Base-by-base conservation (phyloP, 805 yeast genomes). In the Candida multigemmis region DNA sequence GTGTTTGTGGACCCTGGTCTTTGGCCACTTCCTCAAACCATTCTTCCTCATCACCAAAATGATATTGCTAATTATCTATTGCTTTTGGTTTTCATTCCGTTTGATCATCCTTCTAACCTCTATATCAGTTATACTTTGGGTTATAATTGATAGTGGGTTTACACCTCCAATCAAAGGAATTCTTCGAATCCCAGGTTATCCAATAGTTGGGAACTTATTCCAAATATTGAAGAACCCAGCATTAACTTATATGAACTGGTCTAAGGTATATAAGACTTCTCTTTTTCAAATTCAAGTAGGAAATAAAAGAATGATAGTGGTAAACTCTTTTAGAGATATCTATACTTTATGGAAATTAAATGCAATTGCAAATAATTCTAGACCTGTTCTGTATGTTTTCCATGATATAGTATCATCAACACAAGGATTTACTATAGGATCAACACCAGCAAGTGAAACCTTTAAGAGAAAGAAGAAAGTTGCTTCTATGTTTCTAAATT, bases 221-320 rank as follows among this genome's bases (percentile, higher is more conserved):
- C 69, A 64, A 26, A 55, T 69, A 1, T 39, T 55, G 17, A 20
- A 46, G 14, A 64, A 71, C 25, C 82, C 84, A 0, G 67, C 82
- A 7, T 27, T 57, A 11, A 50, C 49, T 6, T 76, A 68, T 40
- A 33, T 48, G 26, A 33, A 48, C 10, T 70, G 83, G 73, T 28
- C 65, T 1, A 24, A 45, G n/a, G 31, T 33, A 9, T 61, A 65
- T 34, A 63, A 69, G 0, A 18, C 24, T 4, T 48, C 57, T 5
- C 67, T 78, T 1, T 79, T 67, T 42, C 89, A 81, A 38, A 59
- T 79, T 23, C 50, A 79, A 24, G 48, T 81, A 28, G 93, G 93
- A 0, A 52, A 45, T 12, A 59, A 50, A 21, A 52, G 67, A 9
- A 68, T 77, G 1, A 64, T 82, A 8, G 75, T 82, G 11, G 87